Evolutionary conservation across 495 filamentous ascomycete genomes (phyloP), one percentile per base, ranked within the genome.

Genomic region (Neurospora sp.): DNA sequence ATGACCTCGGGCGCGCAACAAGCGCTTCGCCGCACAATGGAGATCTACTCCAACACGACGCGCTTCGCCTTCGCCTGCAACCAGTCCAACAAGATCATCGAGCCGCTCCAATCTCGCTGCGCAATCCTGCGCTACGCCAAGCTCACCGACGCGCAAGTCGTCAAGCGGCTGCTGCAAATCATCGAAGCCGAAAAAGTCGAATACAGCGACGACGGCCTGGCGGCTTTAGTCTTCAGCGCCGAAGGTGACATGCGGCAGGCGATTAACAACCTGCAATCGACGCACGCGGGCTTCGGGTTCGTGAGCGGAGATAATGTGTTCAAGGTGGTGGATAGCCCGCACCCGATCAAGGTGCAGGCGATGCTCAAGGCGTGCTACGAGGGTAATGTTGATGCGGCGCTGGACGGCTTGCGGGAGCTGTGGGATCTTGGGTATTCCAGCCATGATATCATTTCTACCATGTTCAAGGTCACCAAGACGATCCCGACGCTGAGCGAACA

Each of bases 161-260:
- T 97, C 35, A 93, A 92, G 81, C 88, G 96, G 39, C 81, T 99
- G 70, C 83, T 94, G 80, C 94, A 98, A 83, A 94, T 99, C 77
- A 94, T 92, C 80, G 90, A 93, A 77, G 94, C 92, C 12, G 96
- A 98, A 79, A 88, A 90, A 73, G 91, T 95, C 53, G 86, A 97
- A 77, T 91, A 94, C 80, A 93, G 90, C 20, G 96, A 98, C 76
- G 96, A 99, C 80, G 96, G 96, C 8, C 87, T 98, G 65, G 96
- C 96, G 1, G 96, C 96, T 40, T 86, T 99, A 37, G 94, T 99
- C 0, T 99, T 99, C 84, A 94, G 91, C 72, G 96, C 96, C 6
- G 96, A 99, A 83, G 96, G 96, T 40, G 96, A 99, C 82, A 99
- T 99, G 96, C 89, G 96, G 46, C 96, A 99, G 82, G 96, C 96